phyloP scores from a whole-genome alignment of 148 eudicot genomes.

The Camellia sinensis region DNA sequence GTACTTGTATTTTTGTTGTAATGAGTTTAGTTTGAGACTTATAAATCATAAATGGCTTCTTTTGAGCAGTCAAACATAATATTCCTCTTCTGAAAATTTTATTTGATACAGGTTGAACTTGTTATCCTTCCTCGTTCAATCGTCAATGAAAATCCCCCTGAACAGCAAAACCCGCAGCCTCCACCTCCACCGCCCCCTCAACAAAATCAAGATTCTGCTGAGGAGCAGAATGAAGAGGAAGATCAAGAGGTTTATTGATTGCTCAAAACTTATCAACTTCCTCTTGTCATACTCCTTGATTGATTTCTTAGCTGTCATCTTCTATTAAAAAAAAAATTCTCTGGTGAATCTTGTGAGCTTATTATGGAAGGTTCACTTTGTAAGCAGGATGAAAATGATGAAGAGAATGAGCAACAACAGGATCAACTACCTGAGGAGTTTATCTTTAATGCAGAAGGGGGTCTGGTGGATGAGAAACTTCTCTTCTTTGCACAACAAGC shows the following conservation, averaged over 20 bases:
- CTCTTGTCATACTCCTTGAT: neutral
- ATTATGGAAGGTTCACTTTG: conserved; percentile 15
- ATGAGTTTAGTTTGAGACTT: neutral
- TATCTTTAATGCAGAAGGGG: conserved; percentile 97
- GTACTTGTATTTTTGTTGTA: neutral
- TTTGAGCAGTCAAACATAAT: neutral
- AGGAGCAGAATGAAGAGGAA: conserved; percentile 76
- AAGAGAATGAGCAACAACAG: conserved; percentile 80
- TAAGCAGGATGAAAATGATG: conserved; percentile 68
- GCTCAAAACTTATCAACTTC: conserved; percentile 9
- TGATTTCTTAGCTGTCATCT: neutral
- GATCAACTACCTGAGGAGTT: conserved; percentile 95
- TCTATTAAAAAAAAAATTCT: conserved; percentile 1
- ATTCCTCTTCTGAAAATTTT: conserved; percentile 14
- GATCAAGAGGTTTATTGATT: conserved; percentile 60
- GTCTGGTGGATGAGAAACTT: conserved; percentile 94
- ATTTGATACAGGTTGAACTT: conserved; percentile 75
- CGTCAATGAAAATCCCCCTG: conserved; percentile 71
- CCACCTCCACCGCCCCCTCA: conserved; percentile 99
- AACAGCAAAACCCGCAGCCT: conserved; percentile 81
- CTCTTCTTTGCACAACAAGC: conserved; percentile 99
- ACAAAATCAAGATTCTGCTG: conserved; percentile 77
- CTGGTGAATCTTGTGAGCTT: conserved; percentile 11
- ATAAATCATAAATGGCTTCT: neutral
- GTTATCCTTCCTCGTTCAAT: conserved; percentile 97